These are phyloP conservation scores for Halophytophthora polymorphica DNA, from an alignment of 352 stramenopile genomes.

Conservation along the genomic window DNA sequence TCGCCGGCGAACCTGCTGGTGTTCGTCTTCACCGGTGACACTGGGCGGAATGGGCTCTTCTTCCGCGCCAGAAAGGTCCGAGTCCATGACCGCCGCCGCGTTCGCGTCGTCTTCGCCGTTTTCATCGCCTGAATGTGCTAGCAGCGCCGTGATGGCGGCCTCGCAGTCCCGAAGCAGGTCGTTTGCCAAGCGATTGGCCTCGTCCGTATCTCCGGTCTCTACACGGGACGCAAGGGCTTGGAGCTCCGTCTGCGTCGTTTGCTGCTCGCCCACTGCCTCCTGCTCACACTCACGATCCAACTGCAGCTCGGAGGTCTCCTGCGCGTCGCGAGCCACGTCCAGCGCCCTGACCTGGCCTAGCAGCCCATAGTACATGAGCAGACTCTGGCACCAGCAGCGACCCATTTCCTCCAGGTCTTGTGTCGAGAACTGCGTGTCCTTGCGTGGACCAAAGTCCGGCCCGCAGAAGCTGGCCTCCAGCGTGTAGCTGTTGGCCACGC, in stretches of 20 bases:
- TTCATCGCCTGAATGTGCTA: conserved; percentile 21
- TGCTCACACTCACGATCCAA: conserved; percentile 10
- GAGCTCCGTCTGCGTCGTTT: conserved; percentile 1
- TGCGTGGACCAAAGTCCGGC: conserved; percentile 59
- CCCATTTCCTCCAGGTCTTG: conserved; percentile 78
- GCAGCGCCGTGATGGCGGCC: conserved; percentile 55
- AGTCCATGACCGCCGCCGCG: conserved; percentile 28
- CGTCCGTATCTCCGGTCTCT: conserved; percentile 1
- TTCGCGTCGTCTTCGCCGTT: conserved; percentile 20
- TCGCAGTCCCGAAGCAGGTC: conserved; percentile 62
- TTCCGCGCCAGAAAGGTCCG: conserved; percentile 60
- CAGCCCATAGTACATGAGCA: conserved; percentile 73
- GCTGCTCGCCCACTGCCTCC: background rate
- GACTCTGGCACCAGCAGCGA: conserved; percentile 63
- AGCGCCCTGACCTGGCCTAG: conserved; percentile 41
- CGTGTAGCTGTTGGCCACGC: conserved; percentile 86
- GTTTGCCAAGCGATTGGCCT: conserved; percentile 19
- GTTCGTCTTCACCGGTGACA: conserved; percentile 3
- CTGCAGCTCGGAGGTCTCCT: too few species aligned
- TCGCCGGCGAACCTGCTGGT: too few species aligned
- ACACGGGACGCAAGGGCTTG: background rate
- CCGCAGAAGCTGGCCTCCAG: conserved; percentile 91
- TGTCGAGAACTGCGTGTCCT: conserved; percentile 76
- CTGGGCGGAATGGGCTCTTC: conserved; percentile 63
- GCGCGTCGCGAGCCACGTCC: conserved; percentile 17